phyloP scores from a whole-genome alignment of 345 rosid genomes.

The Lepidium africanum region DNA sequence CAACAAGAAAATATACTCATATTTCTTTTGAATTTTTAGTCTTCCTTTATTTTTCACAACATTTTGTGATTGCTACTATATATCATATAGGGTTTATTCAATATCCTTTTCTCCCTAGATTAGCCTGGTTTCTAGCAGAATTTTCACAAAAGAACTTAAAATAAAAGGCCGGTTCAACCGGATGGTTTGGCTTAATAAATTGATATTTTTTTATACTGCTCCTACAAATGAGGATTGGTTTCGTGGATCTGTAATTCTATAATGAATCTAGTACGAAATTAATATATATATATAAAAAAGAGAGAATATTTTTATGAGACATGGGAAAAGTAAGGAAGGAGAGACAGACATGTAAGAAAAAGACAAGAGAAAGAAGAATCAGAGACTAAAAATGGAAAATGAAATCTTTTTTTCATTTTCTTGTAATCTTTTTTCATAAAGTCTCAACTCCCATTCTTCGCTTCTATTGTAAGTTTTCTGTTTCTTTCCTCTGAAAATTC shows the following conservation, averaged over 20 bases:
- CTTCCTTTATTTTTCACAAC: neutral
- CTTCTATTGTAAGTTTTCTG: slow-evolving; percentile 15
- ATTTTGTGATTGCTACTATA: neutral
- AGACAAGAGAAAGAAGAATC: slow-evolving; percentile 20
- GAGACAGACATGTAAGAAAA: slow-evolving; percentile 5
- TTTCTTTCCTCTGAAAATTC: slow-evolving; percentile 1
- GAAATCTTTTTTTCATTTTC: neutral
- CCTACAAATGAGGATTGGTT: slow-evolving; percentile 2
- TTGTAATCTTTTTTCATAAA: neutral
- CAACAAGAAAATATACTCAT: neutral
- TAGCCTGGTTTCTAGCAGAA: neutral
- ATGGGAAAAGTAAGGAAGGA: neutral
- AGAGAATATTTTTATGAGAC: neutral
- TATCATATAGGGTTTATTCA: neutral
- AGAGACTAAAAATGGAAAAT: neutral
- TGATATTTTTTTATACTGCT: neutral
- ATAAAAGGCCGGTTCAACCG: slow-evolving; percentile 1
- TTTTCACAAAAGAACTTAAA: neutral
- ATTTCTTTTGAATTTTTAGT: neutral
- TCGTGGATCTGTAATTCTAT: neutral
- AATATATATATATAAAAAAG: neutral
- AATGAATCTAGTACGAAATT: neutral
- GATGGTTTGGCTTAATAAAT: neutral
- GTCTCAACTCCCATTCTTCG: slow-evolving; percentile 7
- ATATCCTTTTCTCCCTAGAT: neutral